Evolutionary conservation across 352 stramenopile genomes (phyloP).

Genomic region (Thraustochytrium striatum): DNA sequence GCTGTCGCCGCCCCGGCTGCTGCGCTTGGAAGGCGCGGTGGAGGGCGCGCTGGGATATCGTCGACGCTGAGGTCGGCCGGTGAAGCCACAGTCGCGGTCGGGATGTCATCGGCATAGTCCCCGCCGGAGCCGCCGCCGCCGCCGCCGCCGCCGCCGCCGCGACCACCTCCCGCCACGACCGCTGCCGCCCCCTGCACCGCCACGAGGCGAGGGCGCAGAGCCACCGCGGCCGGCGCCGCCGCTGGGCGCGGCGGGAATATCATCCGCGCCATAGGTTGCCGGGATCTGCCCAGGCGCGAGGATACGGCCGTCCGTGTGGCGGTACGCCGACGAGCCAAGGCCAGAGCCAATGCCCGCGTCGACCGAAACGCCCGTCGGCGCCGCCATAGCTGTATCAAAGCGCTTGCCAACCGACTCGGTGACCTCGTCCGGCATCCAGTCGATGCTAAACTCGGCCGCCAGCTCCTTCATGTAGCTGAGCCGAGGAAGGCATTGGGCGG

Average conservation of each 20-base stretch:
- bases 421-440: constrained; percentile 78
- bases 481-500: constrained; percentile 84
- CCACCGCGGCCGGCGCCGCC: neutral
- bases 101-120: neutral
- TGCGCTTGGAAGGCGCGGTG: no score
- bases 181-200: constrained; percentile 6
- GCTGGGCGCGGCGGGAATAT: constrained; percentile 54
- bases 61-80: no score
- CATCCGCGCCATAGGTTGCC: constrained; percentile 59
- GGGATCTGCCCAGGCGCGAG: constrained; percentile 58
- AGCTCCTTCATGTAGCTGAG: constrained; percentile 94
- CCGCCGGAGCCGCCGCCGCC: neutral
- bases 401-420: constrained; percentile 60
- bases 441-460: constrained; percentile 86
- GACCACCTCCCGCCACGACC: neutral
- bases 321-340: constrained; percentile 69
- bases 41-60: no score
- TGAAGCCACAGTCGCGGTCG: no score
- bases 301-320: constrained; percentile 24
- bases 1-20: no score
- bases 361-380: constrained; percentile 77
- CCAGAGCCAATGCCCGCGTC: constrained; percentile 70
- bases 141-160: neutral
- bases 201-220: no score
- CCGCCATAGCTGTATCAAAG: constrained; percentile 63